Evolutionary conservation across 257 asterid genomes (phyloP), one percentile per base, ranked within the genome.

Genomic region (Penstemon eatonii): DNA sequence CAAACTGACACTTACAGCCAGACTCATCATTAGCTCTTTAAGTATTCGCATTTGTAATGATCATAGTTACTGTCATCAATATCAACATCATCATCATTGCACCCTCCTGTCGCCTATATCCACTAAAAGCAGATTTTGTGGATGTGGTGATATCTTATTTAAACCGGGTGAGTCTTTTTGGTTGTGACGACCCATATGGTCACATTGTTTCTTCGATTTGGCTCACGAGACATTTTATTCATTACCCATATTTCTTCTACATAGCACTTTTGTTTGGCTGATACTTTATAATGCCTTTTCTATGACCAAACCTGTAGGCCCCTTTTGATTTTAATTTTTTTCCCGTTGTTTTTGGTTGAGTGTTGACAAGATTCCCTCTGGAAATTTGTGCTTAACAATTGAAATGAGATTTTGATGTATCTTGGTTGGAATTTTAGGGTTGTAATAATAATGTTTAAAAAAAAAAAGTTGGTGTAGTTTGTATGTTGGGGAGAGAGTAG

Each of bases 61-160:
- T 60, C 64, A 18, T 62, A 18, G 56, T 75, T 47, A 49, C 33
- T 19, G 3, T 68, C 38, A 9, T 46, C 75, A 56, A n/a, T 5
- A 56, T 56, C 56, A 62, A 45, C 60, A 62, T 11, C 64, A 49
- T 33, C 54, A 38, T 12, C 19, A n/a, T 25, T 47, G 41, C 45
- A 60, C 61, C 4, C 33, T 7, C 42, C 6, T 73, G 65, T 46
- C 61, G n/a, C 52, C 57, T 4, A 33, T 62, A 68, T 61, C 61
- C 62, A 38, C 41, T 38, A 47, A 57, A 58, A 40, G 42, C 70
- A 43, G 47, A 45, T 64, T 15, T 49, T 12, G 5, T 68, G 55
- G 57, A 69, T 53, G 33, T 50, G 63, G 62, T 62, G 71, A 39
- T 45, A 51, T 47, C 66, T 51, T 56, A 19, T 69, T 53, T 78